phyloP scores from a whole-genome alignment of 352 stramenopile species.

The Pythium dissimile region DNA sequence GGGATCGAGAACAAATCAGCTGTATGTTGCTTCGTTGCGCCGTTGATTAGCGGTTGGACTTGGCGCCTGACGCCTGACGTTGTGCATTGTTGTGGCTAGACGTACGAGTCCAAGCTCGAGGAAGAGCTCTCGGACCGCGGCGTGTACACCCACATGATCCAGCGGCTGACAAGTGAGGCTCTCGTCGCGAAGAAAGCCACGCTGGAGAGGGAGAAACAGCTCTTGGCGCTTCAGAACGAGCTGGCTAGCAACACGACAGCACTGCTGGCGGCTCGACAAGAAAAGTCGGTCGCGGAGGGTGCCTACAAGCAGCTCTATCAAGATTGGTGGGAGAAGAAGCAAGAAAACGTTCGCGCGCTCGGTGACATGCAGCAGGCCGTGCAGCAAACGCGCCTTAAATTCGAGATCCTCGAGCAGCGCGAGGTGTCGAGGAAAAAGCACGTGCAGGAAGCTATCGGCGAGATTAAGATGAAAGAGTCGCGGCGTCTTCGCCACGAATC shows the following conservation, averaged over 20 bases:
- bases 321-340: constrained; percentile 67
- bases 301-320: constrained; percentile 64
- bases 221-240: constrained; percentile 54
- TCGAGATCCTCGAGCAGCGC: constrained; percentile 71
- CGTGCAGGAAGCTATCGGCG: constrained; percentile 61
- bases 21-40: constrained; percentile 23
- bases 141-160: constrained; percentile 85
- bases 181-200: constrained; percentile 62
- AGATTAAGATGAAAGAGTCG: constrained; percentile 70
- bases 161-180: constrained; percentile 59
- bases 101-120: constrained; percentile 77
- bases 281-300: constrained; percentile 65
- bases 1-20: constrained; percentile 78
- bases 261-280: constrained; percentile 56
- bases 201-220: constrained; percentile 55
- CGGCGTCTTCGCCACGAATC: constrained; percentile 71
- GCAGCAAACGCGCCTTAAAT: constrained; percentile 68
- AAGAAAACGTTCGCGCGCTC: constrained; percentile 65
- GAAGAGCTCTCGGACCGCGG: constrained; percentile 65
- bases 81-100: constrained; percentile 20
- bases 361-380: constrained; percentile 77
- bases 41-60: too few species aligned
- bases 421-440: constrained; percentile 74
- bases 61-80: background rate
- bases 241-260: constrained; percentile 44